These are phyloP conservation scores for Fusarium agapanthi DNA, from an alignment of 2,329 filamentous ascomycete genomes.

Conservation along the genomic window DNA sequence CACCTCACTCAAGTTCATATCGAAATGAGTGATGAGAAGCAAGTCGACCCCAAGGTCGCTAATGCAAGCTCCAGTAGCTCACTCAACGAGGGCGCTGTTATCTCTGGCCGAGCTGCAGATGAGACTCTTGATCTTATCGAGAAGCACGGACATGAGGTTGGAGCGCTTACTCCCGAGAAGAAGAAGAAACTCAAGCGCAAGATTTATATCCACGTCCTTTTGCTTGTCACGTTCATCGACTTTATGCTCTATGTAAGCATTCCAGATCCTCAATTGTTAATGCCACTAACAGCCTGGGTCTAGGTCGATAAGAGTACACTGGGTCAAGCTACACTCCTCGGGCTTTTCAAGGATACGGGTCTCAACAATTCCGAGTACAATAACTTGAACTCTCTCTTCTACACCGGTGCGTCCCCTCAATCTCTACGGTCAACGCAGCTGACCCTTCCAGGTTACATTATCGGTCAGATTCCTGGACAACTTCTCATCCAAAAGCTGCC, in stretches of 20 bases:
- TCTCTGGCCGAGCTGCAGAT: not conserved
- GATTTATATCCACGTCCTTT: not conserved
- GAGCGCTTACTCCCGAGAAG: not conserved
- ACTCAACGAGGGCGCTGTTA: not conserved
- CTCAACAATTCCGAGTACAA: conserved; percentile 1
- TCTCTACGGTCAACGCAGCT: not conserved
- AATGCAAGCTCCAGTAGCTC: not conserved
- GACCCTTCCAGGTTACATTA: not conserved
- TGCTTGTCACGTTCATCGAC: not conserved
- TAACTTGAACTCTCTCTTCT: conserved; percentile 1
- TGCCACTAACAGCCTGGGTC: fast-evolving
- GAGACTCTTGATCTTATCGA: not conserved
- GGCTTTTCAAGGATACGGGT: not conserved
- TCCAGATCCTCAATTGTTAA: fast-evolving
- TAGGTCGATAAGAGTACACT: not conserved
- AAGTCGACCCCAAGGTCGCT: not conserved
- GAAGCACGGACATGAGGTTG: not conserved
- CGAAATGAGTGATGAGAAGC: not conserved
- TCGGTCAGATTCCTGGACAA: not conserved
- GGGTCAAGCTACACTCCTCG: not conserved
- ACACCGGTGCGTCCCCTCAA: not conserved
- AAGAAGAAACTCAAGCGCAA: conserved; percentile 1
- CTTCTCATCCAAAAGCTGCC: not conserved
- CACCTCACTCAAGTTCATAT: no score
- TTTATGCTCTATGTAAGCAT: not conserved